phyloP scores from a whole-genome alignment of 768 basidiomycete species.

The Suillus fuscotomentosus region DNA sequence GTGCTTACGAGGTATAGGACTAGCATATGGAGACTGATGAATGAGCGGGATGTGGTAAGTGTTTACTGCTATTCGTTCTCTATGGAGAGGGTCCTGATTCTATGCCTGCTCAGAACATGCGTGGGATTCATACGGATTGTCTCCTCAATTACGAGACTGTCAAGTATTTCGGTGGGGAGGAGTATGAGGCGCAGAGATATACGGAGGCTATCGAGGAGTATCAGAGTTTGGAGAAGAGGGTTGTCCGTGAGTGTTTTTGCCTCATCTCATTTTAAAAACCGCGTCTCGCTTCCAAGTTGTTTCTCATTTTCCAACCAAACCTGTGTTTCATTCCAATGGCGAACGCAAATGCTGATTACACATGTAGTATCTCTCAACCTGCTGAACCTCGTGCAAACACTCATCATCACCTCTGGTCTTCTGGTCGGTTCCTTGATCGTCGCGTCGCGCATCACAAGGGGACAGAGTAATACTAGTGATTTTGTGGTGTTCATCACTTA shows the following conservation, averaged over 20 bases:
- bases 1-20: constrained; percentile 73
- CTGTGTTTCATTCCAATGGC: background rate
- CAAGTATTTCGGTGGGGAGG: constrained; percentile 88
- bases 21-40: constrained; percentile 73
- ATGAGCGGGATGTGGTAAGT: constrained; percentile 67
- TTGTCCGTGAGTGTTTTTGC: constrained; percentile 52
- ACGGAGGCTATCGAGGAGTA: constrained; percentile 69
- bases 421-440: constrained; percentile 79
- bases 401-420: constrained; percentile 79
- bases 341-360: background rate
- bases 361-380: constrained; percentile 67
- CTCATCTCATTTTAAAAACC: too few relatives aligned
- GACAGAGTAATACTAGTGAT: constrained; percentile 49
- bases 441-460: constrained; percentile 60
- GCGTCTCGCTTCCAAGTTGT: background rate
- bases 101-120: constrained; percentile 48
- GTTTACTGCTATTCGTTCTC: background rate
- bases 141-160: constrained; percentile 83
- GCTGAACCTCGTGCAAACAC: constrained; percentile 76
- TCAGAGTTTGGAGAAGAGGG: constrained; percentile 70
- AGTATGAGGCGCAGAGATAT: constrained; percentile 73
- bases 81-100: background rate
- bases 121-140: constrained; percentile 82
- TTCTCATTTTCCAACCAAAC: too few relatives aligned
- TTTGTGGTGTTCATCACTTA: constrained; percentile 86